Evolutionary conservation across 768 basidiomycete species (phyloP).

Genomic region (Terana coerulea): DNA sequence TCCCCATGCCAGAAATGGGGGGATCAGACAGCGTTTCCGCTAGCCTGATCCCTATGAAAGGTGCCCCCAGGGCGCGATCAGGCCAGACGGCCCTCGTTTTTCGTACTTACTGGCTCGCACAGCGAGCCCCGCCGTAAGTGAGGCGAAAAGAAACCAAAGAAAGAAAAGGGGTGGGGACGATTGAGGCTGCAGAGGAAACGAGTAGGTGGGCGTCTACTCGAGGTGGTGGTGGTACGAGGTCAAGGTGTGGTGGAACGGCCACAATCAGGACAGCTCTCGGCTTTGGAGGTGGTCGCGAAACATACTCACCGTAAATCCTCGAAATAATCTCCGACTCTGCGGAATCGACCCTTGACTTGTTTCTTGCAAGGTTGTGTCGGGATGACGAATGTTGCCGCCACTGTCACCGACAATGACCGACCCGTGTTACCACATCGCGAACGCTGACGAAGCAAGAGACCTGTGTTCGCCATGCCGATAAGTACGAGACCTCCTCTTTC

Average conservation of each 20-base stretch:
- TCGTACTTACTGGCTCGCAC: too few species aligned
- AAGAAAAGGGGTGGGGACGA: too few species aligned
- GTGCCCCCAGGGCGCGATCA: too few species aligned
- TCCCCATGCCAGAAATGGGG: too few species aligned
- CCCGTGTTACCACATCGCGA: neutral
- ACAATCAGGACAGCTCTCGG: neutral
- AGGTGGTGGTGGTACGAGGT: too few species aligned
- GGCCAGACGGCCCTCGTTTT: too few species aligned
- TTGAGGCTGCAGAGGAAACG: too few species aligned
- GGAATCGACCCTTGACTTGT: neutral
- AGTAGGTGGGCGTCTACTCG: too few species aligned
- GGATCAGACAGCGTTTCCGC: too few species aligned
- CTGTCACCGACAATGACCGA: neutral
- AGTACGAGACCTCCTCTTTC: neutral
- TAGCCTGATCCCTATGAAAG: too few species aligned
- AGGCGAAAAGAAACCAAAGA: too few species aligned
- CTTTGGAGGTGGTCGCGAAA: neutral
- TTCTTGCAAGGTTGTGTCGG: neutral
- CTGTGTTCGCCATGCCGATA: constrained; percentile 4
- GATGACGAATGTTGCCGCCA: neutral
- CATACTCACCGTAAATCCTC: neutral
- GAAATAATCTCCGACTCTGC: neutral
- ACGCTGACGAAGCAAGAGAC: constrained; percentile 6
- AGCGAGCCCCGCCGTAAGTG: too few species aligned
- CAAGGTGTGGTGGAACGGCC: neutral